Conservation (phyloP, 805 yeast genomes). For the Cephaloascus albidus region DNA sequence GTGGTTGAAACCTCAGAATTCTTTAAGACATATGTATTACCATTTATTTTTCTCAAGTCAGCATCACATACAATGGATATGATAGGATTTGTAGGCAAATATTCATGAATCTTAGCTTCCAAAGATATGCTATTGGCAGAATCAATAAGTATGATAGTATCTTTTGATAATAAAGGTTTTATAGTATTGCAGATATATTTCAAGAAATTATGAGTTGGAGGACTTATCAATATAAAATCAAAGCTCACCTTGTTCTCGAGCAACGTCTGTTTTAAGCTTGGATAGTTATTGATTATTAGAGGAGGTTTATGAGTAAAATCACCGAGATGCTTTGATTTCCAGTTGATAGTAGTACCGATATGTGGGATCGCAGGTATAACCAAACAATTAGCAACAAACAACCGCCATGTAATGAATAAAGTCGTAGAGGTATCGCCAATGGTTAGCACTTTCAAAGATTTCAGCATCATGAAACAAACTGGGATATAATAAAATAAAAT, state of each 20-base stretch:
- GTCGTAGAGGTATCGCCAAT: not conserved
- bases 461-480: not conserved
- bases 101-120: not conserved
- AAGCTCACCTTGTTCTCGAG: not conserved
- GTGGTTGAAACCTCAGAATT: not conserved
- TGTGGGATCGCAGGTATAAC: not conserved
- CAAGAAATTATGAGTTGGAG: not conserved
- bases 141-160: not conserved
- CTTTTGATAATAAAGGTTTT: not conserved
- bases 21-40: not conserved
- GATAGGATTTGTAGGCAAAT: not conserved
- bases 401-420: not conserved
- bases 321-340: not conserved
- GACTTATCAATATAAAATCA: not conserved
- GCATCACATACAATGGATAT: not conserved
- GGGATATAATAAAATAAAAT: too few relatives aligned
- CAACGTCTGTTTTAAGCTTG: not conserved
- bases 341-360: not conserved
- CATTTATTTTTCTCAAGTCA: not conserved
- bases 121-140: not conserved
- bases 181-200: not conserved
- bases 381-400: not conserved
- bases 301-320: not conserved
- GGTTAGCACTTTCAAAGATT: not conserved
- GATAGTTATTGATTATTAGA: not conserved